A percentile compares a stretch with the other conserved stretches of the same genome.
phyloP scores from a whole-genome alignment of 2,329 filamentous ascomycete genomes.

The Dothistroma pini region DNA sequence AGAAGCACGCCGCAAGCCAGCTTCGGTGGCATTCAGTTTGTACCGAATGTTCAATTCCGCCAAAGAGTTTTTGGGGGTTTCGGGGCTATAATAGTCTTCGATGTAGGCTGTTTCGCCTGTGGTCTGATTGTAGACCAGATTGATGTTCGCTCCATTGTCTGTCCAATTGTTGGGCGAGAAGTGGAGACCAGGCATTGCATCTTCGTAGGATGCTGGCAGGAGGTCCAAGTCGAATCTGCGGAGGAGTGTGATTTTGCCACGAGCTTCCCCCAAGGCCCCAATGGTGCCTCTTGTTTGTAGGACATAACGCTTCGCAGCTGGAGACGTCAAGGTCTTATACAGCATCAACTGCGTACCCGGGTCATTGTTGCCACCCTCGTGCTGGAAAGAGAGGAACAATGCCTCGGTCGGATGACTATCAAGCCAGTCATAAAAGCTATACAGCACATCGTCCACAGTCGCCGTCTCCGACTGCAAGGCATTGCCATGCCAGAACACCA shows the following conservation, averaged over 20 bases:
- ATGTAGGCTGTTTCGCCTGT: conserved; percentile 44
- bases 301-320: conserved; percentile 41
- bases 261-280: conserved; percentile 36
- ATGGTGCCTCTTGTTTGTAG: conserved; percentile 37
- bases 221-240: conserved; percentile 46
- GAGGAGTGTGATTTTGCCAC: conserved; percentile 43
- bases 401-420: conserved; percentile 46
- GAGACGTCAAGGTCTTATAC: conserved; percentile 39
- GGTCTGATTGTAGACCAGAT: conserved; percentile 41
- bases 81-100: conserved; percentile 49
- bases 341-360: conserved; percentile 39
- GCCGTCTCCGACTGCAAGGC: conserved; percentile 46
- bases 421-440: conserved; percentile 49
- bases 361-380: conserved; percentile 41
- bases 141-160: conserved; percentile 42
- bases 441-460: conserved; percentile 45
- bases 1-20: conserved; percentile 39
- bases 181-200: conserved; percentile 45
- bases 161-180: conserved; percentile 45
- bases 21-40: conserved; percentile 45
- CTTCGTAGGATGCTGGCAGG: conserved; percentile 36
- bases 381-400: conserved; percentile 48
- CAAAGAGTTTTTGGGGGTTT: conserved; percentile 30
- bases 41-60: conserved; percentile 41
- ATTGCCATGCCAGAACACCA: conserved; percentile 50